A percentile compares a stretch with the other conserved stretches of the same genome.
Evolutionary conservation across 1,284 basidiomycete species (phyloP).

Genomic region (Malassezia restricta): DNA sequence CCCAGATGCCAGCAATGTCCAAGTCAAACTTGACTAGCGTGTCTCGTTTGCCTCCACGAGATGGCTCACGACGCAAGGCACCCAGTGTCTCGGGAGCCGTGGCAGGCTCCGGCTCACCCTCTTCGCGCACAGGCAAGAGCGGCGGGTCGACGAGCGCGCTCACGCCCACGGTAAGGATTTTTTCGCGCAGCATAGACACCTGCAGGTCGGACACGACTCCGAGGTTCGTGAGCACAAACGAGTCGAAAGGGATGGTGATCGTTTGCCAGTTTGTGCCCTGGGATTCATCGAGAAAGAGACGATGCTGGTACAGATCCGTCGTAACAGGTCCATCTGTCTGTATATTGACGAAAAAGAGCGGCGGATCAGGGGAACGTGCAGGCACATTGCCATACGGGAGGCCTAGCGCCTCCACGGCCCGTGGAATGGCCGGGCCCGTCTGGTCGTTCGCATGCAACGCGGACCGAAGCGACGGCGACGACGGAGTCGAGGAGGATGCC

Average conservation of each 20-base stretch:
- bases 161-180: conserved; percentile 66
- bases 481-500: conserved; percentile 3
- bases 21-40: conserved; percentile 6
- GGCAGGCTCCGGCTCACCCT: not conserved
- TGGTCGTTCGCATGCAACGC: conserved; percentile 29
- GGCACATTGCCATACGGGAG: conserved; percentile 5
- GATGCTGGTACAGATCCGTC: conserved; percentile 74
- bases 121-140: not conserved
- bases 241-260: conserved; percentile 67
- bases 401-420: conserved; percentile 32
- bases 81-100: not conserved
- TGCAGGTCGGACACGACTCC: conserved; percentile 59
- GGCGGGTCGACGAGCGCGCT: conserved; percentile 49
- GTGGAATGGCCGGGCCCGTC: conserved; percentile 21
- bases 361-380: conserved; percentile 25
- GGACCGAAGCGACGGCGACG: conserved; percentile 17
- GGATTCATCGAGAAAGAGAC: conserved; percentile 60
- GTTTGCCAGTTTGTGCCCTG: conserved; percentile 68
- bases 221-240: conserved; percentile 69
- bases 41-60: conserved; percentile 10
- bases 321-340: conserved; percentile 61
- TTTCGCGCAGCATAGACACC: conserved; percentile 62
- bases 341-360: conserved; percentile 60
- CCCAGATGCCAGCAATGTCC: conserved; percentile 10
- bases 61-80: not conserved